Conservation (phyloP, 306 rosid genomes). For the Dalbergia oliveri region DNA sequence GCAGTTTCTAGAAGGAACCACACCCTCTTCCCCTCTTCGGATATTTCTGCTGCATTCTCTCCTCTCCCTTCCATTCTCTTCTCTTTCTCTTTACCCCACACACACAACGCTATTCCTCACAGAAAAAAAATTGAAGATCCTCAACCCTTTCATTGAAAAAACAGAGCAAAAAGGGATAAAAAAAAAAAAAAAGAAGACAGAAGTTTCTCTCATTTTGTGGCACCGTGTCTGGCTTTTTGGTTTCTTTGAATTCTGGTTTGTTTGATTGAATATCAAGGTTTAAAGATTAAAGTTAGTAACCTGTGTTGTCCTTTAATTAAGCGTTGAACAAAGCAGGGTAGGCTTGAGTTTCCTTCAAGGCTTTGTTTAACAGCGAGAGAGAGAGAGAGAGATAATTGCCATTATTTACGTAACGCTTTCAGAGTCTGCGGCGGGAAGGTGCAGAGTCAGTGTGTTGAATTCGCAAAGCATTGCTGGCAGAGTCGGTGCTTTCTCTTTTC, state of each 20-base stretch:
- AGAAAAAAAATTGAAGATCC: neutral
- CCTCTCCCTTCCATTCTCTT: neutral
- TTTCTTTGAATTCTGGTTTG: conserved; percentile 2
- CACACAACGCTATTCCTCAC: neutral
- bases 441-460: conserved; percentile 14
- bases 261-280: conserved; percentile 58
- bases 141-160: neutral
- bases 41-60: neutral
- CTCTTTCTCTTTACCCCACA: neutral
- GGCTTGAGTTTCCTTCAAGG: conserved; percentile 71
- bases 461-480: conserved; percentile 54
- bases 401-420: conserved; percentile 33
- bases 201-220: neutral
- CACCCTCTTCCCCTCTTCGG: neutral
- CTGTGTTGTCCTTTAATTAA: conserved; percentile 51
- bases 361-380: conserved; percentile 40
- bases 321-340: conserved; percentile 48
- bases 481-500: conserved; percentile 38
- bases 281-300: conserved; percentile 48
- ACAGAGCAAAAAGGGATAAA: neutral
- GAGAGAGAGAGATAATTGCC: conserved; percentile 1
- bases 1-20: conserved; percentile 27
- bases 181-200: neutral
- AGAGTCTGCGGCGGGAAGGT: conserved; percentile 39
- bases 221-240: neutral